Base-by-base conservation (phyloP, 768 basidiomycete genomes). In the Lactifluus piperatus region DNA sequence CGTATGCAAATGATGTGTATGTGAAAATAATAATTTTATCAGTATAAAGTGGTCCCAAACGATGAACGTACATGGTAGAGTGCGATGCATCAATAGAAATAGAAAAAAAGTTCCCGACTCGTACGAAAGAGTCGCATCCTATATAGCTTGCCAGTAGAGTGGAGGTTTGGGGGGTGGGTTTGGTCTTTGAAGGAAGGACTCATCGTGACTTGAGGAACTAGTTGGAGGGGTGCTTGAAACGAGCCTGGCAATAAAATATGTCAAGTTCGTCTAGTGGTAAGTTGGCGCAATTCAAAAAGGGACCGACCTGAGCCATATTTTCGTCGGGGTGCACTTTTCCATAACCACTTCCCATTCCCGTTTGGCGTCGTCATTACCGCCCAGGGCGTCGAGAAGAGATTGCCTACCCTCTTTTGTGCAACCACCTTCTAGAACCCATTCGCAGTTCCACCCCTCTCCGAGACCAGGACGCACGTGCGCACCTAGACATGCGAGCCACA, bases 361-460 rank as follows among this genome's bases (percentile, higher is more conserved):
- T 71, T 65, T 14, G 52, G 53, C 73, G 49, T 70, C 53, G 48
- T 60, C 62, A 37, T 66, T 62, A 0, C 79, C 78, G 3, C 71
- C 67, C 13, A 86, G 70, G 65, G 81, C 82, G 60, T 83, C 77
- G n/a, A 85, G 59, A 43, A 88, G 69, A 2, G 73, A 68, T 67
- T 80, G 75, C 46, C 79, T 74, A 5, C 84, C 86, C 67, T 88
- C 86, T 32, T 71, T 74, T 18, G 88, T 91, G 1, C 88, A 89
- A 54, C 88, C 86, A 1, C 81, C 83, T 70, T 91, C 86, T n/a
- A 91, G 73, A 14, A 88, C 73, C 88, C 89, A 90, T 62, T 90
- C 85, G 9, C 85, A 85, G 32, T 77, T 74, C 84, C 89, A 87
- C 5, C 83, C 84, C n/a, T 80, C 79, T 13, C 85, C 83, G 24